A percentile compares a stretch with the other conserved stretches of the same genome.
Conservation (phyloP, 2,329 filamentous ascomycete genomes). For the Arthrinium phaeospermum region DNA sequence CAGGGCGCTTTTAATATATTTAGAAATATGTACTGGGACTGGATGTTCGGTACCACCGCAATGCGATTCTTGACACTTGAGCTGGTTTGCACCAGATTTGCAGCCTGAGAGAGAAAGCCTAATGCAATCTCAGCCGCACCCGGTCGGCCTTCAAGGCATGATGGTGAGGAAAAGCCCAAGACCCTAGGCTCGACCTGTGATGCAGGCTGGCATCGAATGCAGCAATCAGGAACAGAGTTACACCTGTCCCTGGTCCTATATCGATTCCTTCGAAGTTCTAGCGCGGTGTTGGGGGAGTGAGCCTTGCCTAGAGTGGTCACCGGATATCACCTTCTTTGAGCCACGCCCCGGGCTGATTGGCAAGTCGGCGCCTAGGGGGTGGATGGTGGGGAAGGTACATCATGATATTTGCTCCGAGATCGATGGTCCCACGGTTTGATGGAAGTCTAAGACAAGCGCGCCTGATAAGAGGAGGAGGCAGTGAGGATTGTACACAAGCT, state of each 20-base stretch:
- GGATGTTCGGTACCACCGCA: not conserved
- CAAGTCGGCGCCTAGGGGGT: not conserved
- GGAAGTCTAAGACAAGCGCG: not conserved
- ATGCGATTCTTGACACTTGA: not conserved
- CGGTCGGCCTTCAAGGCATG: not conserved
- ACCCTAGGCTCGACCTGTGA: not conserved
- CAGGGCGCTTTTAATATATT: not conserved
- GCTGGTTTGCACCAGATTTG: not conserved
- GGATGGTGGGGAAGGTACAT: not conserved
- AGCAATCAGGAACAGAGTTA: not conserved
- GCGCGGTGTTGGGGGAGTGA: not conserved
- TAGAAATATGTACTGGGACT: not conserved
- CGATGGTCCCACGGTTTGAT: not conserved
- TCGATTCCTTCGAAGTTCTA: not conserved
- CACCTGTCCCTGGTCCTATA: not conserved
- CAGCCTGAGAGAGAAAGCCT: not conserved
- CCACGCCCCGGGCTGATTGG: constrained; percentile 3
- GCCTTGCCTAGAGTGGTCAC: constrained; percentile 12
- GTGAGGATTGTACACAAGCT: constrained; percentile 6
- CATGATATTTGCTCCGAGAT: not conserved
- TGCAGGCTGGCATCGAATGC: not conserved
- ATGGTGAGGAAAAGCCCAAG: not conserved
- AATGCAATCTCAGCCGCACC: not conserved
- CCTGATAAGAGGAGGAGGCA: constrained; percentile 12
- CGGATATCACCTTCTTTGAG: not conserved